Base-by-base conservation (phyloP, 2,329 filamentous ascomycete species). In the Leptographium radiaticola region DNA sequence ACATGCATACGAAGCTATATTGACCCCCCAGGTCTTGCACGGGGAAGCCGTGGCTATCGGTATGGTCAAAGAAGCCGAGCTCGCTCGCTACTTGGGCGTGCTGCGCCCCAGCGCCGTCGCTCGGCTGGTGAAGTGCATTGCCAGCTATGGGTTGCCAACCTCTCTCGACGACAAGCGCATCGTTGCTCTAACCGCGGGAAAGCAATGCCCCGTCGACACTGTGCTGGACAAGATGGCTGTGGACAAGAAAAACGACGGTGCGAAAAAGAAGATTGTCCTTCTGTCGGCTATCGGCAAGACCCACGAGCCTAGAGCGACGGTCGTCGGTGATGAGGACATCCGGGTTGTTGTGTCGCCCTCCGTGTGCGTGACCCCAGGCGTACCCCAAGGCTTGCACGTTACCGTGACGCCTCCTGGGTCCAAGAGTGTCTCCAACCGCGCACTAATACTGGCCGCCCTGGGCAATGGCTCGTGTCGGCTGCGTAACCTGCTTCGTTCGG, bases 171-270 rank as follows among this genome's bases (percentile, higher is more conserved):
- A 98, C 69, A 87, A 89, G 66, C 81, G 83, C 34, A 84, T 98
- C 45, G 78, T 85, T 45, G 87, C 84, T 63, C 72, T 93, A 57
- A 90, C 89, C 6, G 90, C 89, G 2, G 87, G 86, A 52, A 96
- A 95, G 70, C 76, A 81, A 59, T 98, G 93, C 66, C 84, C 87
- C 0, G 87, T 96, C 2, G 87, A 96, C 61, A 79, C 86, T 39
- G 70, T 98, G 51, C 76, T 98, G 54, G 78, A 85, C 60, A 95
- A 95, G 66, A 98, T 98, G 93, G 89, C 86, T 0, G 86, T 98
- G 10, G 93, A 98, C 71, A 98, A 98, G 78, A 98, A 98, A 75
- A 98, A 98, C 60, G 87, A 95, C 46, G 93, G 93, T 2, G 80
- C 80, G 56, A 89, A 91, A 69, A 98, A 98, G 76, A 97, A 95